Conservation (phyloP, 495 filamentous ascomycete species). For the Penicillium fimorum region DNA sequence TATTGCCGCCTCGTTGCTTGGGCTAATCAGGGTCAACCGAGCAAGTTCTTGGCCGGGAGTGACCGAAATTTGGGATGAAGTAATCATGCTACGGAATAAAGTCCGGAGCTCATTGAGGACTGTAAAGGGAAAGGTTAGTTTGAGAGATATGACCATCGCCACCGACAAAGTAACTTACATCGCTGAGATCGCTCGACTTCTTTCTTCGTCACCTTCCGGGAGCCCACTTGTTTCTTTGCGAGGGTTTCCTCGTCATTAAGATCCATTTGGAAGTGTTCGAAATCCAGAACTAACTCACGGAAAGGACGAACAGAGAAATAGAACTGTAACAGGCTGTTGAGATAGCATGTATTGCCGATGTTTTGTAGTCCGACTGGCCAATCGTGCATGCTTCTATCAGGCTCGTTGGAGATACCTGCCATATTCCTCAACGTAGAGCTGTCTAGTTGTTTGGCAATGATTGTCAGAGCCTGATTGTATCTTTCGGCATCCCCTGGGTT, state of each 20-base stretch:
- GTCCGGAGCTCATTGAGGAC: constrained; percentile 69
- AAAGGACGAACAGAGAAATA: constrained; percentile 86
- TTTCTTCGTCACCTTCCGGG: constrained; percentile 53
- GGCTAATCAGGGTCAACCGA: constrained; percentile 70
- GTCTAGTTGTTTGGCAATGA: constrained; percentile 51
- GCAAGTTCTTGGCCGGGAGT: constrained; percentile 77
- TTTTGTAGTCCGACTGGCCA: constrained; percentile 85
- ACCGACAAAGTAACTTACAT: constrained; percentile 53
- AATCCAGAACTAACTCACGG: constrained; percentile 73
- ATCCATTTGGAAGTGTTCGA: constrained; percentile 65
- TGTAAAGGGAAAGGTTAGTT: constrained; percentile 27
- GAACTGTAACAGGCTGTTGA: constrained; percentile 95
- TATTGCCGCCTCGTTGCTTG: constrained; percentile 56
- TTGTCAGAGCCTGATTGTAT: constrained; percentile 48
- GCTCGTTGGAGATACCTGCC: constrained; percentile 33
- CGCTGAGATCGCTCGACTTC: constrained; percentile 67
- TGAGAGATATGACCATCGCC: background rate
- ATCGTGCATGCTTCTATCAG: constrained; percentile 38
- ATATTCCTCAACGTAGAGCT: constrained; percentile 43
- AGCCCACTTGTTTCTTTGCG: constrained; percentile 63
- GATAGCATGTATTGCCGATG: constrained; percentile 95
- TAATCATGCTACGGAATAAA: constrained; percentile 72
- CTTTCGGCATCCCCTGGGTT: constrained; percentile 46
- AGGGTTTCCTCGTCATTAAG: constrained; percentile 55
- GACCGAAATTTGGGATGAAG: constrained; percentile 50